Base-by-base conservation (phyloP, 345 rosid genomes). In the Streptanthus diversifolius region DNA sequence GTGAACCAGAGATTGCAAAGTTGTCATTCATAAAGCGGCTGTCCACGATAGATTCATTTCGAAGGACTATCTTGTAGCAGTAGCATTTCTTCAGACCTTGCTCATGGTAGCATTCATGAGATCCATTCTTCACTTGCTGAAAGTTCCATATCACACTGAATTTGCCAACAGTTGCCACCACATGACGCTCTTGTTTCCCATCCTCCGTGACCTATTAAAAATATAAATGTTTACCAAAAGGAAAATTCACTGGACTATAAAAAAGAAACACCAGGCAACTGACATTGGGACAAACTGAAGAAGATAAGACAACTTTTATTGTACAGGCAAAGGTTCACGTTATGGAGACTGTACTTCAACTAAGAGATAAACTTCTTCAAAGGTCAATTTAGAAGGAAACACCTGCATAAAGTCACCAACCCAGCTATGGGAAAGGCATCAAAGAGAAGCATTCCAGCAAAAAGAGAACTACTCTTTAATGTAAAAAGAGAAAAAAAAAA, bases 21-120 rank as follows among this genome's bases (percentile, higher is more conserved):
- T 92, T 91, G 77, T 95, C 99, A 21, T 95, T 91, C 99, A 95
- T 90, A 90, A 95, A 95, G 54, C 99, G 88, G 73, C 99, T 91
- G 51, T 90, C 99, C 6, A 91, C 93, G 9, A 91, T 91, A 51
- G 99, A 91, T 73, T 90, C 99, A 63, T 91, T 93, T 49, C 87
- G 87, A 9, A 80, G 93, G 70, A 95, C 98, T 65, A 90, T 84
- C 83, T 87, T 90, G 80, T 91, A 95, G 83, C 98, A 90, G 74
- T 88, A 90, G 80, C 96, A 88, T 81, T 90, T 90, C 82, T 88
- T 90, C 58, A 90, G 76, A 36, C 96, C 90, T 77, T 88, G 91
- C 9, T 90, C 86, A 12, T 56, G 75, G 81, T 90, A 90, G 83
- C 96, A 90, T 76, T 88, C 92, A 63, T 90, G 92, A 32, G 87